Percentiles rank a stretch among this genome's conserved stretches.
phyloP scores from a whole-genome alignment of 192 early-diverging fungal genomes.

The Coemansia guatemalensis region DNA sequence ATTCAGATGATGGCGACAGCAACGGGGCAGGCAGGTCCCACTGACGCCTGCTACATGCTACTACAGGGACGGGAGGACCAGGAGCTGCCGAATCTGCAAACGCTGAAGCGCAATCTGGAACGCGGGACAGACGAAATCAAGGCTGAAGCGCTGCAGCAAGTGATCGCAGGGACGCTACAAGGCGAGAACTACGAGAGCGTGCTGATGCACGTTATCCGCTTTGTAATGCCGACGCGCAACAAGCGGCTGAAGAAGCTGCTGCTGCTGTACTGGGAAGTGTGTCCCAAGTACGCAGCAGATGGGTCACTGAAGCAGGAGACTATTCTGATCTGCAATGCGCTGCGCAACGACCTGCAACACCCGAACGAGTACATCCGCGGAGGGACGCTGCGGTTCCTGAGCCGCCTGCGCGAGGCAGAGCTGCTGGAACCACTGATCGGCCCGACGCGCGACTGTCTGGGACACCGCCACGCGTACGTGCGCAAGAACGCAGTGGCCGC shows the following conservation, averaged over 20 bases:
- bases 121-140: conserved; percentile 90
- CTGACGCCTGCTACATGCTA: conserved; percentile 55
- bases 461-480: conserved; percentile 97
- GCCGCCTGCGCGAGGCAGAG: conserved; percentile 94
- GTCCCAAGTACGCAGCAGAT: conserved; percentile 87
- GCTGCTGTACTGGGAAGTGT: conserved; percentile 97
- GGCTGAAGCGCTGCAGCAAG: conserved; percentile 92
- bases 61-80: conserved; percentile 44
- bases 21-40: conserved; percentile 21
- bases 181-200: conserved; percentile 87
- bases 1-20: conserved; percentile 45
- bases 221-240: conserved; percentile 94
- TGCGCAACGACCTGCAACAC: conserved; percentile 95
- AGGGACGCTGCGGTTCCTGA: conserved; percentile 88
- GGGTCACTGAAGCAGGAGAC: conserved; percentile 95
- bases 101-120: conserved; percentile 66
- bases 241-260: conserved; percentile 97
- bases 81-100: conserved; percentile 46
- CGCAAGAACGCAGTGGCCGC: conserved; percentile 97
- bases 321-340: conserved; percentile 93
- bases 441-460: conserved; percentile 83
- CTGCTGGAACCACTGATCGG: conserved; percentile 93
- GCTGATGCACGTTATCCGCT: conserved; percentile 98
- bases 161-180: conserved; percentile 87
- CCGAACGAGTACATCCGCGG: conserved; percentile 99